A percentile compares a stretch with the other conserved stretches of the same genome.
phyloP scores from a whole-genome alignment of 1,284 basidiomycete species.

The Dichomitus squalens region DNA sequence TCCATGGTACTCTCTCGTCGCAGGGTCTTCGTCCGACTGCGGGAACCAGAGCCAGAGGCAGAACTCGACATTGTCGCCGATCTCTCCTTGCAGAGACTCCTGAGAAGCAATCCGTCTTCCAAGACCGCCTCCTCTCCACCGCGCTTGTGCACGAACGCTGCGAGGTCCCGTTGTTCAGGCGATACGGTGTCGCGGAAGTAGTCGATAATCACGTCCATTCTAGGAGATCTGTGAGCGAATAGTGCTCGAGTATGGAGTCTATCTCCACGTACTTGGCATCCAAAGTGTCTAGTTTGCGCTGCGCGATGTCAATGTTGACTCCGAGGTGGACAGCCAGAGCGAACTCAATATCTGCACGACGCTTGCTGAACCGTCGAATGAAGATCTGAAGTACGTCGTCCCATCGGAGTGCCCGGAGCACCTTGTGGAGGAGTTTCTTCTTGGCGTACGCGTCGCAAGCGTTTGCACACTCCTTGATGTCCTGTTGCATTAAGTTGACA shows the following conservation, averaged over 20 bases:
- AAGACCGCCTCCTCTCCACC: slow-evolving; percentile 14
- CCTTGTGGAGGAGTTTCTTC: slow-evolving; percentile 36
- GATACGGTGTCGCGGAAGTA: slow-evolving; percentile 7
- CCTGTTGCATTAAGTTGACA: slow-evolving; percentile 26
- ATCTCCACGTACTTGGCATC: slow-evolving; percentile 33
- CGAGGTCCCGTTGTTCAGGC: slow-evolving; percentile 19
- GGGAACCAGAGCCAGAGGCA: not conserved
- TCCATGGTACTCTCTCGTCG: slow-evolving; percentile 8
- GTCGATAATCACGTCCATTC: slow-evolving; percentile 16
- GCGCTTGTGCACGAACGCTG: slow-evolving; percentile 5
- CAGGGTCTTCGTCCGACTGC: not conserved
- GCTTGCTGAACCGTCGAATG: slow-evolving; percentile 34
- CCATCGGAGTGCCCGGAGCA: slow-evolving; percentile 34
- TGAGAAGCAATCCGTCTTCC: slow-evolving; percentile 9
- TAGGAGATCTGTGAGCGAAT: not conserved
- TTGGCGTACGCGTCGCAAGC: slow-evolving; percentile 37
- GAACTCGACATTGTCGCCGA: not conserved
- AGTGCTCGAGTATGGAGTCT: no score
- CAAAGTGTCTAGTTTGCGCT: slow-evolving; percentile 33
- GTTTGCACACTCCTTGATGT: slow-evolving; percentile 36
- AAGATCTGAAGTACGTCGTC: slow-evolving; percentile 35
- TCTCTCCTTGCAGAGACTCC: slow-evolving; percentile 1
- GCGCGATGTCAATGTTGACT: slow-evolving; percentile 36
- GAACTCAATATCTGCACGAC: slow-evolving; percentile 37
- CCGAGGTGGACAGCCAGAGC: slow-evolving; percentile 39